Evolutionary conservation across 1,284 basidiomycete species (phyloP), one percentile per base, ranked within the genome.

Genomic region (Malassezia restricta): DNA sequence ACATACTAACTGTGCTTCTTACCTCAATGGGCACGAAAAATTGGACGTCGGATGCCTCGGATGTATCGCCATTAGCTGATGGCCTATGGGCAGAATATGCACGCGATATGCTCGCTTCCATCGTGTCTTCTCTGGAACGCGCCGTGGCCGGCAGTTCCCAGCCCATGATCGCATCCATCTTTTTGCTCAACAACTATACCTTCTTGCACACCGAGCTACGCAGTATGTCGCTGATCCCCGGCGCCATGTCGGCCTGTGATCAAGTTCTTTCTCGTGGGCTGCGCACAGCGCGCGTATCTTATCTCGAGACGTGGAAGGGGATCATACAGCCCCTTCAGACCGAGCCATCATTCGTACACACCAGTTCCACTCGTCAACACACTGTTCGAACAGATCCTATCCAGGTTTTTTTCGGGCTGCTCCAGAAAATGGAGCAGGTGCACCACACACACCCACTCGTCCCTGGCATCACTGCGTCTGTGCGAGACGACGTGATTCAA

Each of bases 1-100:
- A 72, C 35, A 65, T 70, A 2, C 56, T 66, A 1, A 47, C 57
- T 12, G 57, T 61, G 8, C 47, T 72, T 1, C 47, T 73, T 6
- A 54, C 62, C 42, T 59, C 58, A 12, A 52, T 72, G 5, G 68
- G 66, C 28, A 17, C 11, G 17, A 40, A 42, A 27, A 55, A 55
- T 38, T 55, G 53, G 53, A 28, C 20, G n/a, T n/a, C 17, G 28
- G 20, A 17, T n/a, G 39, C 39, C 3, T 12, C 11, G 3, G n/a
- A 11, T 6, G 20, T 8, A 1, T 9, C 31, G n/a, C 33, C 33
- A 35, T 24, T 24, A 24, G 28, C 39, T 3, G 33, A 54, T 7
- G 12, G 6, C 3, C 30, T 55, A 7, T 50, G 24, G 17, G 20
- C 28, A 14, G 53, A 55, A 7, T 55, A 55, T 29, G n/a, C 39